phyloP scores from a whole-genome alignment of 805 yeast species.

The Yarrowia phangngaensis region DNA sequence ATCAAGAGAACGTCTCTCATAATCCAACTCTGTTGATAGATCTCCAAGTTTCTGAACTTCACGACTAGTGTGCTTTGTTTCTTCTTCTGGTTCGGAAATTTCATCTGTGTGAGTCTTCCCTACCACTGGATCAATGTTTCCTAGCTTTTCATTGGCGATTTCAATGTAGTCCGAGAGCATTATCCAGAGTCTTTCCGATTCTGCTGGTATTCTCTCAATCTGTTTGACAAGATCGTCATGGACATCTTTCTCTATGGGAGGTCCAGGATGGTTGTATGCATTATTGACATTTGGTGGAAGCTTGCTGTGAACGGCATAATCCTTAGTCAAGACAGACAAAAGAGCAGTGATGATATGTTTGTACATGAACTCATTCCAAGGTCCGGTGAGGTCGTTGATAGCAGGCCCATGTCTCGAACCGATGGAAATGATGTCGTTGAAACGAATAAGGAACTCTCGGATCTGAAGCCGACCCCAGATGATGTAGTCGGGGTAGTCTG shows the following conservation, averaged over 20 bases:
- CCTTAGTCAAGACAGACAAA: conserved; percentile 34
- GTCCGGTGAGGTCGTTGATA: conserved; percentile 39
- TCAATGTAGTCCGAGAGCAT: conserved; percentile 33
- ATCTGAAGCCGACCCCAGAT: conserved; percentile 39
- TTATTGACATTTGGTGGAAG: conserved; percentile 9
- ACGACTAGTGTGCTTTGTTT: neutral
- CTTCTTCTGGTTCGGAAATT: neutral
- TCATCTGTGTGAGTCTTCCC: conserved; percentile 6
- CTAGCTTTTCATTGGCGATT: conserved; percentile 14
- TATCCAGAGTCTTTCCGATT: conserved; percentile 38
- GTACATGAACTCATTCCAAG: conserved; percentile 41
- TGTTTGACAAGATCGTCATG: conserved; percentile 32
- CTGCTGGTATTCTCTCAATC: conserved; percentile 39
- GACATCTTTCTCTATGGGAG: conserved; percentile 35
- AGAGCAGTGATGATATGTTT: conserved; percentile 38
- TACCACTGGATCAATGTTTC: conserved; percentile 13
- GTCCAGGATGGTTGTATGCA: conserved; percentile 36
- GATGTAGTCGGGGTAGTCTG: conserved; percentile 33
- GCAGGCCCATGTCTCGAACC: conserved; percentile 38
- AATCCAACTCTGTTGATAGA: conserved; percentile 9
- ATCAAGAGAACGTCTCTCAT: conserved; percentile 18
- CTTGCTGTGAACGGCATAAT: conserved; percentile 16
- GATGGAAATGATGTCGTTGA: conserved; percentile 40
- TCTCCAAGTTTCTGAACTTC: conserved; percentile 20
- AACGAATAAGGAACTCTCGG: conserved; percentile 41